Conservation (phyloP, 805 yeast species). For the Ogataea neopini region DNA sequence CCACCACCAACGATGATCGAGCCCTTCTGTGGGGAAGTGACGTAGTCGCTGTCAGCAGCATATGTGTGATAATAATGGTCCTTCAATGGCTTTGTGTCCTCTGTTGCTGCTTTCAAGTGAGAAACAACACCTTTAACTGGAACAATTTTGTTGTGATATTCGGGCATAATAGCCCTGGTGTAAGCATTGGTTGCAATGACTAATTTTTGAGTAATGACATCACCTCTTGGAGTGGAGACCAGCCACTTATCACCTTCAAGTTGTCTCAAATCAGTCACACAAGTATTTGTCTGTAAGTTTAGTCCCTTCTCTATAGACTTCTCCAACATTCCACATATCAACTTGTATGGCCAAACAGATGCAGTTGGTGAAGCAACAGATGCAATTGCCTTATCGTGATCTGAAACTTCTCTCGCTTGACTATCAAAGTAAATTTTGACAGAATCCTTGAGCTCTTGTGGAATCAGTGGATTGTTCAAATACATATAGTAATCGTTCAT, state of each 20-base stretch:
- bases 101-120: conserved; percentile 25
- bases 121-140: conserved; percentile 39
- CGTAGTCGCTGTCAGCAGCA: conserved; percentile 18
- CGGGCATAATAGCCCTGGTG: conserved; percentile 29
- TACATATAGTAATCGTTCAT: conserved; percentile 26
- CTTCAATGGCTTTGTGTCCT: conserved; percentile 11
- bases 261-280: conserved; percentile 32
- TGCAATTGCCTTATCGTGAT: conserved; percentile 30
- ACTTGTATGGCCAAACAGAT: conserved; percentile 47
- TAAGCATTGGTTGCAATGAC: conserved; percentile 42
- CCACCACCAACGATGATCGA: conserved; percentile 40
- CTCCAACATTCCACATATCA: conserved; percentile 38
- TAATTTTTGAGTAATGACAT: conserved; percentile 34
- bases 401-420: conserved; percentile 30
- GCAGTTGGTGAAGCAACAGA: conserved; percentile 43
- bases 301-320: conserved; percentile 38
- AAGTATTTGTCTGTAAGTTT: conserved; percentile 44
- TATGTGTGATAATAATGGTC: conserved; percentile 24
- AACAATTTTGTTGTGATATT: conserved; percentile 32
- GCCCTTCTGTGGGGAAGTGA: neutral
- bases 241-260: conserved; percentile 32
- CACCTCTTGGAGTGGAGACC: conserved; percentile 34
- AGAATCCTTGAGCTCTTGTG: conserved; percentile 26
- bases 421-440: conserved; percentile 36
- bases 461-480: conserved; percentile 33